These are phyloP conservation scores for Daldinia concentrica DNA, from an alignment of 495 filamentous ascomycete species.

Conservation along the genomic window DNA sequence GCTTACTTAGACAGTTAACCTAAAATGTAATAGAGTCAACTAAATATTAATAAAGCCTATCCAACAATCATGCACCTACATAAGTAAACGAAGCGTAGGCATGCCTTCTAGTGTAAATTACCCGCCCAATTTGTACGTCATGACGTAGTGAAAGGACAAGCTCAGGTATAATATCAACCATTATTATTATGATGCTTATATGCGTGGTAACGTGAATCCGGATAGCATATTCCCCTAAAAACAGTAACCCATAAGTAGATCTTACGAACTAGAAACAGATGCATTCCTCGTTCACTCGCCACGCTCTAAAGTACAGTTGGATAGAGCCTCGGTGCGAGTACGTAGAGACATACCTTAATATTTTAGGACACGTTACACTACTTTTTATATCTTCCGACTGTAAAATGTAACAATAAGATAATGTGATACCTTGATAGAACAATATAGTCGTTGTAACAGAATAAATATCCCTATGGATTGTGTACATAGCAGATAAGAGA, in stretches of 20 bases:
- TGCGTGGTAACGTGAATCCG: neutral
- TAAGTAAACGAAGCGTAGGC: neutral
- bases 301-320: neutral
- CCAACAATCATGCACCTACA: neutral
- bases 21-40: neutral
- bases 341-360: neutral
- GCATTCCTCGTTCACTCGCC: neutral
- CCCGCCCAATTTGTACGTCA: neutral
- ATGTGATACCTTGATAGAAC: neutral
- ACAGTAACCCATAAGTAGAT: neutral
- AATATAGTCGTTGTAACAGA: neutral
- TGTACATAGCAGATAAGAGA: neutral
- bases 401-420: neutral
- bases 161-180: neutral
- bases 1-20: neutral
- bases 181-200: neutral
- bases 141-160: neutral
- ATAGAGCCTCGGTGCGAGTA: neutral
- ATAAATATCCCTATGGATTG: neutral
- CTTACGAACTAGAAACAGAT: neutral
- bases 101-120: neutral
- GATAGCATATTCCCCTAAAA: neutral
- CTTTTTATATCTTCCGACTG: neutral
- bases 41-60: too few relatives aligned
- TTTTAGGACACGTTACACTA: neutral